Conservation (phyloP, 2,329 filamentous ascomycete species). For the Fusarium coffeatum region DNA sequence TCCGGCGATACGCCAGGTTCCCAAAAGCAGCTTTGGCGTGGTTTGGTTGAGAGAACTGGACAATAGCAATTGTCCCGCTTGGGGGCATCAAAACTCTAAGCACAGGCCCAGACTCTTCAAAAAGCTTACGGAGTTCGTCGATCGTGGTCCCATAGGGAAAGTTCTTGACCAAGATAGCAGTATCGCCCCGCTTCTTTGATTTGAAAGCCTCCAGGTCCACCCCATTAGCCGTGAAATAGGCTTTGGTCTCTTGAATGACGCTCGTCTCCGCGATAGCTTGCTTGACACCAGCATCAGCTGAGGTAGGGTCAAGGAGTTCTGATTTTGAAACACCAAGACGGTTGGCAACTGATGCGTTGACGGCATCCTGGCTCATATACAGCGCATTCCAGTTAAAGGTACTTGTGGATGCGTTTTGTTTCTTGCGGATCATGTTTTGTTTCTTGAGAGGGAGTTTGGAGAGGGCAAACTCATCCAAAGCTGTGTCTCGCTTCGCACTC, state of each 20-base stretch:
- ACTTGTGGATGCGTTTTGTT: slow-evolving; percentile 79
- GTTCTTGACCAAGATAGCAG: slow-evolving; percentile 92
- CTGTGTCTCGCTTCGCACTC: slow-evolving; percentile 81
- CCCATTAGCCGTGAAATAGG: slow-evolving; percentile 87
- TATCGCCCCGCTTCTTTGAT: slow-evolving; percentile 83
- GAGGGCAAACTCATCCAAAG: slow-evolving; percentile 87
- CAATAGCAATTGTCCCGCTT: slow-evolving; percentile 90
- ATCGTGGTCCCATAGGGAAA: slow-evolving; percentile 85
- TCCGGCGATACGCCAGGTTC: slow-evolving; percentile 85
- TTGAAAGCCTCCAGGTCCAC: slow-evolving; percentile 95
- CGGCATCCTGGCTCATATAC: slow-evolving; percentile 97
- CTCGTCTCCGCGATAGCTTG: slow-evolving; percentile 97
- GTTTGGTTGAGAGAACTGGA: slow-evolving; percentile 83
- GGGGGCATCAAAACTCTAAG: slow-evolving; percentile 90
- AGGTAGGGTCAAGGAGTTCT: slow-evolving; percentile 94
- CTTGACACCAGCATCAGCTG: slow-evolving; percentile 92
- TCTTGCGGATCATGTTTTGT: slow-evolving; percentile 89
- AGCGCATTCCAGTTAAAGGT: slow-evolving; percentile 99
- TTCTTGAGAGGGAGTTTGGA: slow-evolving; percentile 95
- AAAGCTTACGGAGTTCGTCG: slow-evolving; percentile 82
- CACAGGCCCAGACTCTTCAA: slow-evolving; percentile 87
- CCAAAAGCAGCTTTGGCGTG: slow-evolving; percentile 87
- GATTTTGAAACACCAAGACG: slow-evolving; percentile 91
- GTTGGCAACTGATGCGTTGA: slow-evolving; percentile 88
- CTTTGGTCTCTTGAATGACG: slow-evolving; percentile 94